Evolutionary conservation across 2,329 filamentous ascomycete species (phyloP), one percentile per base, ranked within the genome.

Genomic region (Pseudogymnoascus verrucosus): DNA sequence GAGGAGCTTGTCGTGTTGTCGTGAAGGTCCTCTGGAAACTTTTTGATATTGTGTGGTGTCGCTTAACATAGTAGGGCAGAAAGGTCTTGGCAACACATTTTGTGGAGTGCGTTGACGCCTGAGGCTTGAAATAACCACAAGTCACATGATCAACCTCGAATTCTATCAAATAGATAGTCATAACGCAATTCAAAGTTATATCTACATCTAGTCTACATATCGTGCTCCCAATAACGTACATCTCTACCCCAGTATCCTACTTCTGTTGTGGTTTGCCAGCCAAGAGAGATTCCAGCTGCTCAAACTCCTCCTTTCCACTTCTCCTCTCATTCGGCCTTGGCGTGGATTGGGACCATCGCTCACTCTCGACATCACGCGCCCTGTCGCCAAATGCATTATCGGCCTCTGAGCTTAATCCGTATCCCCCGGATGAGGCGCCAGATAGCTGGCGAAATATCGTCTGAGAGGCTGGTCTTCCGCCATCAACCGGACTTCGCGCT

Each of bases 11-110:
- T 57, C 51, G 51, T 57, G 51, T 19, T 57, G 51, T 34, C 28
- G 26, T 57, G 28, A 57, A 57, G n/a, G n/a, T 57, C 51, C 14
- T 19, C 28, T 4, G 7, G 28, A 57, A 57, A 57, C 51, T 57
- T 57, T 47, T 57, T 57, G 51, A 57, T 57, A 57, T 57, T 57
- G 47, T 57, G 51, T 57, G 51, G 51, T 16, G 37, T 57, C 51
- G 51, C 51, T 57, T 57, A 57, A 34, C 28, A n/a, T 34, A 51
- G 26, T 57, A 57, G 51, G 51, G 51, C 51, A 57, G 51, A 34
- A 34, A 57, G 26, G 47, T 54, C 47, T 54, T 54, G 47, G 47
- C 26, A 54, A 54, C 4, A 2, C 19, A 31, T n/a, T 51, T 51
- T 51, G 4, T 31, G 23, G 23, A 11, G 14, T 16, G 23, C 10